Base-by-base conservation (phyloP, 768 basidiomycete species). In the Leccinum broughii region DNA sequence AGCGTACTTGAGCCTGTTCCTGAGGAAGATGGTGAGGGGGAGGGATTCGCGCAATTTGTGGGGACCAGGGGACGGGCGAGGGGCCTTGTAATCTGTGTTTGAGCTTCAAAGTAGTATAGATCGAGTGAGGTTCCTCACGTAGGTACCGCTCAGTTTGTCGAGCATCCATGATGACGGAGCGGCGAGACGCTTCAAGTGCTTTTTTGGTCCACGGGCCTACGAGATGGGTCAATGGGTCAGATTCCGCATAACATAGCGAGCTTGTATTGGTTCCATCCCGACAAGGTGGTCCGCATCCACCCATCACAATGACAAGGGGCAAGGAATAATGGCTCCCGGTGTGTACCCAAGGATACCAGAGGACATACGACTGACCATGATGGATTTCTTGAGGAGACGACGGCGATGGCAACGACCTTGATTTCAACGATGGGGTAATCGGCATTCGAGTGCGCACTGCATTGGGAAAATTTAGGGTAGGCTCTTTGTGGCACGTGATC, bases 141-240 rank as follows among this genome's bases (percentile, higher is more conserved):
- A 96, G 67, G 93, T 94, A 61, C 93, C 93, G 79, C 91, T 88
- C 71, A 99, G 80, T 83, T 99, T 99, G 85, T 98, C 94, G 65
- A 99, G 85, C 95, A 99, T 98, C 97, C 97, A 99, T 82, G 93
- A 90, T 51, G 94, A 96, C 64, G 97, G 97, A 63, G 97, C 97
- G 67, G 89, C 88, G 61, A 98, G 86, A 74, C 96, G 92, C 86
- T 98, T 98, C 82, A 98, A 86, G 76, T 98, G 95, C 81, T 97
- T 97, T 90, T 92, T 97, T 65, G 95, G 95, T 88, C 95, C 95
- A 78, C 95, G 90, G 74, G 86, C 94, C 95, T 97, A 67, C 22
- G 67, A 66, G 66, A 72, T 50, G 54, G 44, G 39, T 55, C 34
- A 59, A 59, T 4, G 53, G 14, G 51, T 75, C 34, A 76, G 61